Base-by-base conservation (phyloP, 768 basidiomycete genomes). In the Daedaleopsis nitida region DNA sequence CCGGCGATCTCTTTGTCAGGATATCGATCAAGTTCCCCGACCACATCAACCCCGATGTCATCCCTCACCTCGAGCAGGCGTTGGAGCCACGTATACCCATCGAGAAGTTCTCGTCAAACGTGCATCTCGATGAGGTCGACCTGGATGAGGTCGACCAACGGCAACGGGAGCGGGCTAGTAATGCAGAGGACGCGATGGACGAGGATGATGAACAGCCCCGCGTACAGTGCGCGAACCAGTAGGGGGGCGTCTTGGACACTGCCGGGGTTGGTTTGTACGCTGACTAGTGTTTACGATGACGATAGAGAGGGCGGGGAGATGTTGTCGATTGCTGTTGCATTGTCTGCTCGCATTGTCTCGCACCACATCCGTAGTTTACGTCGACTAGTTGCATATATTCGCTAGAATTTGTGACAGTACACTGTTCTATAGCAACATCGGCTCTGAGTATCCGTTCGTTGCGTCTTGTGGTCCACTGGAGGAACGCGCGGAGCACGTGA, bases 191-290 rank as follows among this genome's bases (percentile, higher is more conserved):
- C 58, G 78, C 83, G 14, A 97, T 97, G 95, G 96, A 98, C 67
- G 94, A 96, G 75, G 80, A 81, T 57, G 91, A 92, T 1, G 79
- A 76, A n/a, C 87, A 92, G 73, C 94, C 94, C 24, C 88, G 94
- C 42, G 96, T 98, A 50, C 96, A 97, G 81, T 98, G 96, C 74
- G 94, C 95, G 42, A 90, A 94, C 76, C 93, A 94, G 81, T 94
- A 75, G 78, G 52, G 55, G 39, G 50, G 13, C 34, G 17, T 12
- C 39, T 19, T 39, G 17, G 32, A 37, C 21, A 48, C 39, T 43
- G 21, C 21, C 47, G 14, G 23, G 19, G 44, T 38, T 38, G 53
- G 21, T 13, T 42, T 42, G 16, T 37, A 53, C 39, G 39, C 39
- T 38, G 12, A 21, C 16, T 13, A 38, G 23, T 9, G 44, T 24